Base-by-base conservation (phyloP, 2,329 filamentous ascomycete genomes). In the Furcasterigmium sp. region DNA sequence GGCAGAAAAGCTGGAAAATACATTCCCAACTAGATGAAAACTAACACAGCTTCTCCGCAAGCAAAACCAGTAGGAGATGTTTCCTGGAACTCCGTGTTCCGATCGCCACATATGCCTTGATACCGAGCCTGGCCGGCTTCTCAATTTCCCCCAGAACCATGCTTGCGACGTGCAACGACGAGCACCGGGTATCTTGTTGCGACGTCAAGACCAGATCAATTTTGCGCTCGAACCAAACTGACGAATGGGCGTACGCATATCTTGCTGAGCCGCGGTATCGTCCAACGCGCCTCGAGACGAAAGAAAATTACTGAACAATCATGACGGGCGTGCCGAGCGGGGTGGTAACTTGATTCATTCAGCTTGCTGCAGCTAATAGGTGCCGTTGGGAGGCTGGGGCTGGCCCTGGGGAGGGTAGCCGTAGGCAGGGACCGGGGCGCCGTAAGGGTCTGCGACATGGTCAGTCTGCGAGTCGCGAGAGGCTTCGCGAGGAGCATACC, bases 321-420 rank as follows among this genome's bases (percentile, higher is more conserved):
- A 35, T 18, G 32, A 35, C n/a, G 15, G 32, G 32, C 32, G 6
- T 35, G 32, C 15, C 29, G 29, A 17, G 8, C 15, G n/a, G 29
- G 29, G 11, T 26, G 11, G 23, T 7, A 26, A 26, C 7, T 11
- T 26, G 23, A 7, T 26, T 26, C 23, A 11, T 14, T 32, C n/a
- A 15, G n/a, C 32, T 19, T 37, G 26, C 17, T 14, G 11, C 18
- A 14, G 42, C 45, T 67, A 73, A 54, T 73, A 75, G 46, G 70
- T 68, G 41, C 61, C 62, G 28, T 62, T 54, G 54, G 53, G 59
- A 23, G 52, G 60, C 23, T 26, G 23, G 44, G 62, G 67, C 51
- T 64, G 64, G 36, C 63, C 63, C 38, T 62, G 71, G 48, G 76
- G 69, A 17, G 63, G 57, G 52, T 78, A 78, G 40, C 66, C 69